Percentiles rank a stretch among this genome's conserved stretches.
phyloP scores from a whole-genome alignment of 2,329 filamentous ascomycete genomes.

The Colletotrichum tanaceti region DNA sequence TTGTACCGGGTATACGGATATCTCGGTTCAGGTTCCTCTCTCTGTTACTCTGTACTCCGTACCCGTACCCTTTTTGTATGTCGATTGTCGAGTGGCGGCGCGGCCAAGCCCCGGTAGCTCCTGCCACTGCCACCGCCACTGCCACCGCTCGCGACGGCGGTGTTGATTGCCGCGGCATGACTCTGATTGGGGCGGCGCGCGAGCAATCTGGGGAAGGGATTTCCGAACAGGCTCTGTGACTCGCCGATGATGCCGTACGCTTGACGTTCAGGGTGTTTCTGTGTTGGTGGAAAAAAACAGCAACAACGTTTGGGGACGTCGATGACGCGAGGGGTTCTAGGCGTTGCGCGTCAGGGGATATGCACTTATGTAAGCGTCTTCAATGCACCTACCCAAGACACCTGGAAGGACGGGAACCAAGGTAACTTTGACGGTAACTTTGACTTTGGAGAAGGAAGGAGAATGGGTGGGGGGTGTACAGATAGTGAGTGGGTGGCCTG shows the following conservation, averaged over 20 bases:
- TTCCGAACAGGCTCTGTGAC: constrained; percentile 24
- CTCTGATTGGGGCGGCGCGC: not conserved
- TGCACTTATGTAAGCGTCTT: constrained; percentile 26
- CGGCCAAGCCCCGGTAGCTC: not conserved
- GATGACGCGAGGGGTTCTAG: constrained; percentile 25
- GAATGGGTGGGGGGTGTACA: no score
- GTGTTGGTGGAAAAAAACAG: not conserved
- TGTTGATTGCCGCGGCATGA: constrained; percentile 23
- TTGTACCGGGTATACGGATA: no score
- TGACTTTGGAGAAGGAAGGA: not conserved
- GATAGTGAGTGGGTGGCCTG: not conserved
- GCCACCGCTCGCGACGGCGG: not conserved
- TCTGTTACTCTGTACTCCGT: constrained; percentile 3
- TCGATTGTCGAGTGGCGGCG: constrained; percentile 16
- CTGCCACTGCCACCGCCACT: not conserved
- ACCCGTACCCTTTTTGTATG: not conserved
- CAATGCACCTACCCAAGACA: constrained; percentile 15
- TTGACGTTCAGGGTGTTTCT: constrained; percentile 9
- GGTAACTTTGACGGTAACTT: not conserved
- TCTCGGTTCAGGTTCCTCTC: no score
- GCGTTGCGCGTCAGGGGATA: constrained; percentile 5
- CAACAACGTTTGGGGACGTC: constrained; percentile 19
- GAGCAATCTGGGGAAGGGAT: not conserved
- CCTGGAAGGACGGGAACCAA: no score
- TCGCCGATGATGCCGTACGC: constrained; percentile 26